These are phyloP conservation scores for Penicillium nordicum DNA, from an alignment of 2,329 filamentous ascomycete genomes.

Conservation along the genomic window DNA sequence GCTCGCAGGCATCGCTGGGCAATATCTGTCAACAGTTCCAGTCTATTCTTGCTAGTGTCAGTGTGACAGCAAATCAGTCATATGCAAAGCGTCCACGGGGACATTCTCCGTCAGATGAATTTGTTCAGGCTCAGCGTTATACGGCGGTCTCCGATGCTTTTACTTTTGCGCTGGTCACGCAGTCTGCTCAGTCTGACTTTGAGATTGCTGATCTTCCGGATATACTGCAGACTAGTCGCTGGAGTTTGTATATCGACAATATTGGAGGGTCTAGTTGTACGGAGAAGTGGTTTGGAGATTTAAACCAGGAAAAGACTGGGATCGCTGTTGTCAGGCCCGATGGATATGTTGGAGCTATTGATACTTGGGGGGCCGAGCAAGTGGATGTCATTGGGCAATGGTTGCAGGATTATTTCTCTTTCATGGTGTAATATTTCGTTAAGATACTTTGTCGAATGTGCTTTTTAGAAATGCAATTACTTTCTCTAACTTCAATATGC, in stretches of 20 bases:
- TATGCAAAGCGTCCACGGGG: constrained; percentile 60
- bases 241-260: constrained; percentile 71
- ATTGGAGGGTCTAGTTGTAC: constrained; percentile 56
- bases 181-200: constrained; percentile 59
- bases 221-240: constrained; percentile 61
- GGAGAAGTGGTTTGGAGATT: constrained; percentile 65
- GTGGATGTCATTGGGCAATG: constrained; percentile 40
- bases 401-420: constrained; percentile 51
- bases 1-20: constrained; percentile 57
- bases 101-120: constrained; percentile 61
- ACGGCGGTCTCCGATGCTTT: constrained; percentile 65
- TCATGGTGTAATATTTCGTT: constrained; percentile 2
- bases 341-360: constrained; percentile 67
- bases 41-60: constrained; percentile 57
- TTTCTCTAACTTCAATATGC: no score
- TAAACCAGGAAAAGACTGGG: constrained; percentile 57
- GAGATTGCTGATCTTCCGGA: constrained; percentile 64
- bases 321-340: constrained; percentile 69
- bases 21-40: constrained; percentile 56
- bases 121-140: constrained; percentile 65
- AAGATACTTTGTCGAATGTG: neutral
- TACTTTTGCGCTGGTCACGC: constrained; percentile 67
- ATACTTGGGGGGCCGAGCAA: constrained; percentile 38
- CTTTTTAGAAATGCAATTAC: neutral
- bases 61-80: constrained; percentile 57